Evolutionary conservation across 352 stramenopile species (phyloP).

Genomic region (Pythium pyrilobum): DNA sequence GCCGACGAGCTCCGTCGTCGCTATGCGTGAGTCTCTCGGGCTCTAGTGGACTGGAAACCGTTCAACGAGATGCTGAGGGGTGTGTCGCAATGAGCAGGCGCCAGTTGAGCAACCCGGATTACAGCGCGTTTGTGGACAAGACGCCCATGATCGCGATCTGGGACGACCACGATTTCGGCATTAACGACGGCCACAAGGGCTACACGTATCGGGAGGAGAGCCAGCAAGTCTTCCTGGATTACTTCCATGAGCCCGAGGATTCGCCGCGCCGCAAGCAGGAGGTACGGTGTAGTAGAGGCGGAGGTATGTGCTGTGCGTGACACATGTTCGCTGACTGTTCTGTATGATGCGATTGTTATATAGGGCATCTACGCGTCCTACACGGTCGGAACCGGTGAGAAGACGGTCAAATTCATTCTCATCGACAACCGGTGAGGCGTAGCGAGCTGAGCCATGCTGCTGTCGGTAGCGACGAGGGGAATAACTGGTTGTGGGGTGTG

Average conservation of each 20-base stretch:
- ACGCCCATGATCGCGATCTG: constrained; percentile 84
- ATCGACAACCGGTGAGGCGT: constrained; percentile 58
- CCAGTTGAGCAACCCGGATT: constrained; percentile 57
- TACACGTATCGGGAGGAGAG: constrained; percentile 72
- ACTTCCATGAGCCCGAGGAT: constrained; percentile 67
- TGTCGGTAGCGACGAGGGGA: not conserved
- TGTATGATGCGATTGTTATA: no score
- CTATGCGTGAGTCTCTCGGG: constrained; percentile 43
- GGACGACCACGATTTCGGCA: constrained; percentile 91
- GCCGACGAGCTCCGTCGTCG: constrained; percentile 41
- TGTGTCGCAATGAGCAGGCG: no score
- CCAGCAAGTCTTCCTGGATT: constrained; percentile 84
- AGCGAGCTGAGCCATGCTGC: constrained; percentile 3
- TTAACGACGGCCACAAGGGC: constrained; percentile 81
- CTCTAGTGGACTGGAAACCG: not conserved
- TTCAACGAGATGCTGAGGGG: no score
- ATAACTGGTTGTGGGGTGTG: not conserved
- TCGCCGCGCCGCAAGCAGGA: constrained; percentile 72
- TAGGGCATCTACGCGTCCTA: constrained; percentile 87
- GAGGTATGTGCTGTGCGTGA: not conserved
- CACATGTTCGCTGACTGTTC: not conserved
- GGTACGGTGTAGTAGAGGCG: constrained; percentile 18
- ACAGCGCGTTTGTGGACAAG: constrained; percentile 45
- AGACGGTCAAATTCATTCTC: constrained; percentile 84
- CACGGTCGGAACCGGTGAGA: constrained; percentile 50